Evolutionary conservation across 495 filamentous ascomycete species (phyloP), one percentile per base, ranked within the genome.

Genomic region (Hypoxylon intermedium): DNA sequence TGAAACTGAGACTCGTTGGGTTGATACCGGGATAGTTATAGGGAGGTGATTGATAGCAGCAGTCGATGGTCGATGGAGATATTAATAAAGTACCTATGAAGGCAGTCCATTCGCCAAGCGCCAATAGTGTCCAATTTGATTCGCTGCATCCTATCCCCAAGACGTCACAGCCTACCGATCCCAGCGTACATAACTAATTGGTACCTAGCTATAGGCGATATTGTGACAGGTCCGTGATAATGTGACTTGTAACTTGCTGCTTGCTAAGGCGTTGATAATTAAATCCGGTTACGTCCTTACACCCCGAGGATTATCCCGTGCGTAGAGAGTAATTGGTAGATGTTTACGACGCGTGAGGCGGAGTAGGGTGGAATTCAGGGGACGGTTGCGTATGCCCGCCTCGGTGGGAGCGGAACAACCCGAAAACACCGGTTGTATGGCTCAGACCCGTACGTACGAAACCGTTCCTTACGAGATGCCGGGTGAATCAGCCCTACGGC

Each of bases 41-140:
- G 18, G 49, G 26, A 37, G 30, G 15, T 21, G n/a, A 49, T 52
- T 30, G 33, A 52, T 30, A 15, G 40, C 16, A 37, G 45, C 46
- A 16, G 52, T 63, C 36, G 34, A 49, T 13, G 41, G 42, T 34
- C 53, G 33, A 47, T 52, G 38, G 44, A 42, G 44, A 21, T 63
- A 53, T 48, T 53, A 58, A 63, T 58, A 63, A 53, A 42, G 48
- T 46, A 31, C 43, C n/a, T n/a, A n/a, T 34, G 37, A 47, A 52
- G 38, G 13, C 34, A 51, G 41, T 20, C 30, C 28, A 28, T 41
- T 37, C 42, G 60, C 60, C 60, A 63, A 63, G 60, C 26, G 21
- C 28, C 28, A 24, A 53, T 26, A 16, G 37, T 5, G 26, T 42
- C 37, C 42, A 43, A 30, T 56, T 16, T 63, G 60, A 63, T 63